phyloP scores from a whole-genome alignment of 2,329 filamentous ascomycete genomes.

The Berkeleyomyces rouxiae region DNA sequence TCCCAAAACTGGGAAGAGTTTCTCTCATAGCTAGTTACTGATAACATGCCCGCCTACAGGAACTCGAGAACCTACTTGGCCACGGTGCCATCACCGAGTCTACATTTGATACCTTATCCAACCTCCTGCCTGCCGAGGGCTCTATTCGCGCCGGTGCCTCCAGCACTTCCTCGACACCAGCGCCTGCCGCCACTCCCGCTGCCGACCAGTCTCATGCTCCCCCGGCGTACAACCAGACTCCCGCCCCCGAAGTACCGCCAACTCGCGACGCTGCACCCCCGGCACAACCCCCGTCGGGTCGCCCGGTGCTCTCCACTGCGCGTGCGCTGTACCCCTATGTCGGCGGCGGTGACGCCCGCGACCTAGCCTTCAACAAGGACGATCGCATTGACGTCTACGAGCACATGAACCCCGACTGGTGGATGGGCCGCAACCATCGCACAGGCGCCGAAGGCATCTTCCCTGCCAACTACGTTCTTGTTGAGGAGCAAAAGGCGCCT shows the following conservation, averaged over 20 bases:
- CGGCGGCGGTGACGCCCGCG: constrained; percentile 58
- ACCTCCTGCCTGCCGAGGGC: constrained; percentile 56
- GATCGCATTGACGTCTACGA: constrained; percentile 68
- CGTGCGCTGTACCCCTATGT: constrained; percentile 68
- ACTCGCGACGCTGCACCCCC: constrained; percentile 20
- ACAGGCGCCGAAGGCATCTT: constrained; percentile 84
- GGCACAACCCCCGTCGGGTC: constrained; percentile 19
- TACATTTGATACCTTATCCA: constrained; percentile 58
- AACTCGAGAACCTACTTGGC: constrained; percentile 80
- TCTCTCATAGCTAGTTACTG: background rate
- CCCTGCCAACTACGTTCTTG: constrained; percentile 67
- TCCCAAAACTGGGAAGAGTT: background rate
- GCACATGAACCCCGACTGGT: constrained; percentile 97
- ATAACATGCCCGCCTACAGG: constrained; percentile 34
- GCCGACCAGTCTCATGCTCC: constrained; percentile 24
- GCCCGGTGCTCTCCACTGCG: constrained; percentile 52
- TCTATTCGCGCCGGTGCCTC: constrained; percentile 35
- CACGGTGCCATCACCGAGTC: constrained; percentile 59
- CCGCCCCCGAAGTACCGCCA: constrained; percentile 25
- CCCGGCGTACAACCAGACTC: constrained; percentile 35
- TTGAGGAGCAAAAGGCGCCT: constrained; percentile 46
- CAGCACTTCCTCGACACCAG: constrained; percentile 20
- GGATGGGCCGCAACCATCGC: constrained; percentile 73
- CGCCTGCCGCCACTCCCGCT: constrained; percentile 19
- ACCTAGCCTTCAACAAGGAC: constrained; percentile 64